Conservation (phyloP, 345 rosid genomes). For the Cardiospermum halicacabum region DNA sequence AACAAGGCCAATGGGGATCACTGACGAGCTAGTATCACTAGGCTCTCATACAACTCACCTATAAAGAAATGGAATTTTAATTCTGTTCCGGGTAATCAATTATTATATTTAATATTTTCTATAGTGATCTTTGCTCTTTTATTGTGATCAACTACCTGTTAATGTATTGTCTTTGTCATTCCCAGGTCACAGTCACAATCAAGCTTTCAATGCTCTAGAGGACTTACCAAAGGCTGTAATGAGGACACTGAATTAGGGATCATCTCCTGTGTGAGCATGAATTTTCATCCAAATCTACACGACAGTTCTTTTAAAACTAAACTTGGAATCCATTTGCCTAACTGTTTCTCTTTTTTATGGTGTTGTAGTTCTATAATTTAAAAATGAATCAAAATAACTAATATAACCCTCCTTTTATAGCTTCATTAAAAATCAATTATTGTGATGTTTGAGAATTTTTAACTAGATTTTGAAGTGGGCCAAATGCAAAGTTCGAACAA, state of each 20-base stretch:
- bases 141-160: slow-evolving; percentile 74
- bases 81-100: not conserved
- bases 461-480: no score
- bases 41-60: not conserved
- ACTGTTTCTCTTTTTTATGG: no score
- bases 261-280: slow-evolving; percentile 98
- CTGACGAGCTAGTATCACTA: slow-evolving; percentile 69
- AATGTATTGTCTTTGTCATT: slow-evolving; percentile 79
- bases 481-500: no score
- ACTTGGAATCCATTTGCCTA: slow-evolving; percentile 10
- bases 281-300: slow-evolving; percentile 88
- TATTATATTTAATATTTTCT: slow-evolving; percentile 5
- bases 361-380: no score
- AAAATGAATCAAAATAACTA: no score
- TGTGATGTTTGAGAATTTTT: no score
- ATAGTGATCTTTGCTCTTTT: slow-evolving; percentile 1
- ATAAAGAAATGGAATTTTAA: not conserved
- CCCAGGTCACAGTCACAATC: slow-evolving; percentile 80
- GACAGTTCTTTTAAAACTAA: slow-evolving; percentile 75
- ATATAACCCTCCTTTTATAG: no score
- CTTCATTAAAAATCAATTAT: no score
- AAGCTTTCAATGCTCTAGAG: slow-evolving; percentile 65
- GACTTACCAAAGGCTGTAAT: slow-evolving; percentile 77
- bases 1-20: slow-evolving; percentile 86
- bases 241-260: slow-evolving; percentile 77